A percentile compares a stretch with the other conserved stretches of the same genome.
phyloP scores from a whole-genome alignment of 768 basidiomycete species.

The Suillus americanus region DNA sequence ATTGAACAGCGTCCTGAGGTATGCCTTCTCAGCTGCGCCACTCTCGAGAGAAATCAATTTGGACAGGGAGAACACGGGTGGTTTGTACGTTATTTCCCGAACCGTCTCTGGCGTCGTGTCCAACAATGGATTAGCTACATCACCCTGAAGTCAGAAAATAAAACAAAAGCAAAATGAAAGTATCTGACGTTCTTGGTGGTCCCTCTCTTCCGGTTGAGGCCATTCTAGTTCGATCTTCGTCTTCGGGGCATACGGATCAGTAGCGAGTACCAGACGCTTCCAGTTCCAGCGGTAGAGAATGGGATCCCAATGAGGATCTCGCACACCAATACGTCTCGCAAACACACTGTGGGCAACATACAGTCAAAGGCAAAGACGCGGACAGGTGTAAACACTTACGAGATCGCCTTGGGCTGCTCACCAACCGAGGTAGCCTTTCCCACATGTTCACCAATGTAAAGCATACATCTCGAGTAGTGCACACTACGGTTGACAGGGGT shows the following conservation, averaged over 20 bases:
- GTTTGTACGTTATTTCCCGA: slow-evolving; percentile 66
- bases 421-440: slow-evolving; percentile 44
- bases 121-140: slow-evolving; percentile 41
- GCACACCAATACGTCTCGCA: slow-evolving; percentile 66
- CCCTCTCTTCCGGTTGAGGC: slow-evolving; percentile 53
- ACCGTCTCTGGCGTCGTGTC: slow-evolving; percentile 68
- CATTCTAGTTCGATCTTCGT: slow-evolving; percentile 61
- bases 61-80: slow-evolving; percentile 50
- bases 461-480: slow-evolving; percentile 80
- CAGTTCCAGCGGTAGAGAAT: slow-evolving; percentile 61
- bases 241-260: slow-evolving; percentile 55
- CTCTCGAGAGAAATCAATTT: slow-evolving; percentile 37
- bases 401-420: slow-evolving; percentile 38
- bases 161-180: not conserved
- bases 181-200: slow-evolving; percentile 31
- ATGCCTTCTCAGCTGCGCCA: slow-evolving; percentile 53
- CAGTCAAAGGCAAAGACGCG: not conserved
- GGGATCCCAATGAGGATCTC: slow-evolving; percentile 59
- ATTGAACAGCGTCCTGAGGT: slow-evolving; percentile 52
- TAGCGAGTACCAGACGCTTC: slow-evolving; percentile 69
- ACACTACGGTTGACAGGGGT: slow-evolving; percentile 37
- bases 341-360: slow-evolving; percentile 56
- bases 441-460: slow-evolving; percentile 69
- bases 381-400: slow-evolving; percentile 40
- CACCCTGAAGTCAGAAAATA: not conserved